These are phyloP conservation scores for Neoscytalidium dimidiatum DNA, from an alignment of 2,329 filamentous ascomycete genomes.

Conservation along the genomic window DNA sequence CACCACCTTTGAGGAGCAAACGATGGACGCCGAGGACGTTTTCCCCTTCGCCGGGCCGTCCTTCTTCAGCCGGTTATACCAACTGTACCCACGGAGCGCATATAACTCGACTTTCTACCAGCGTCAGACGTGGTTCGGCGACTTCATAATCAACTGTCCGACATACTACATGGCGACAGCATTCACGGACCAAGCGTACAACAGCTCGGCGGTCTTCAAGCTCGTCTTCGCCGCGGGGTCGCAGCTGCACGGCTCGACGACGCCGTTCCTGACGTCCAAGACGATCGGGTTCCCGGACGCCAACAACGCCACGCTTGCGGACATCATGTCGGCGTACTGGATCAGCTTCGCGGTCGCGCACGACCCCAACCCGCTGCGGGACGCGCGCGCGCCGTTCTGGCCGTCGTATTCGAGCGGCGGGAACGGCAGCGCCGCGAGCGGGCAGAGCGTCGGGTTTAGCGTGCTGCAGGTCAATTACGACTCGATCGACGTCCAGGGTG, in stretches of 20 bases:
- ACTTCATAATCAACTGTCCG: conserved; percentile 47
- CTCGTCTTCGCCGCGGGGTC: conserved; percentile 38
- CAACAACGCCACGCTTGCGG: conserved; percentile 34
- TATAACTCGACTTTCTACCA: conserved; percentile 42
- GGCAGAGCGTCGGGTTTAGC: conserved; percentile 40
- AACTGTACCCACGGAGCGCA: conserved; percentile 37
- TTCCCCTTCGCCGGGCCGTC: conserved; percentile 38
- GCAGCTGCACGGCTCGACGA: conserved; percentile 34
- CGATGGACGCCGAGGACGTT: conserved; percentile 30
- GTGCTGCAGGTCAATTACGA: conserved; percentile 8
- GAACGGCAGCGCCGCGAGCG: conserved; percentile 31
- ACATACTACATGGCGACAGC: conserved; percentile 43
- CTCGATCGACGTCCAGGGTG: neutral
- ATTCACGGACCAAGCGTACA: conserved; percentile 21
- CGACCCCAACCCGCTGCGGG: conserved; percentile 35
- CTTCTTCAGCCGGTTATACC: conserved; percentile 43
- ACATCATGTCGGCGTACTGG: conserved; percentile 37
- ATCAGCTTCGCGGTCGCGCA: conserved; percentile 35
- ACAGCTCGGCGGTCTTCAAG: conserved; percentile 31
- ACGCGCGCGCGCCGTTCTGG: conserved; percentile 30
- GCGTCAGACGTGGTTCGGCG: conserved; percentile 42
- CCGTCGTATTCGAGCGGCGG: conserved; percentile 26
- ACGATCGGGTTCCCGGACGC: conserved; percentile 3
- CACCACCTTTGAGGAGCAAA: conserved; percentile 31
- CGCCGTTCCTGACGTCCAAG: conserved; percentile 3